Conservation (phyloP, 2,329 filamentous ascomycete species). For the Ophiostoma himal-ulmi region DNA sequence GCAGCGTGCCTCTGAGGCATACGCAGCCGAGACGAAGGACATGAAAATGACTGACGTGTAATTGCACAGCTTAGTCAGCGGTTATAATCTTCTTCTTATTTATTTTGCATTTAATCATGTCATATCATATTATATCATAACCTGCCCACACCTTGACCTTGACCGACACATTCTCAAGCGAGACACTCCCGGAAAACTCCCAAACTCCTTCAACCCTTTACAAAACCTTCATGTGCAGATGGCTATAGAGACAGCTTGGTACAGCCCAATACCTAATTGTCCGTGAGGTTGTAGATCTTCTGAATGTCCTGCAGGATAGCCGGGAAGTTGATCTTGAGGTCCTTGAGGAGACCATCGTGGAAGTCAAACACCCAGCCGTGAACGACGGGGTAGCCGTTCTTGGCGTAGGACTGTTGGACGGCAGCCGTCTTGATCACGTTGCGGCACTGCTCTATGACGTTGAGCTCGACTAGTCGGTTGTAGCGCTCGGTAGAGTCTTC, state of each 20-base stretch:
- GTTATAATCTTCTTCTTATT: background rate
- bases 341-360: conserved; percentile 58
- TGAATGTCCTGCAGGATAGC: conserved; percentile 47
- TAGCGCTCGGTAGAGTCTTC: conserved; percentile 54
- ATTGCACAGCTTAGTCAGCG: background rate
- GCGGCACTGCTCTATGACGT: conserved; percentile 71
- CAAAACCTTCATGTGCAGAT: too few relatives aligned
- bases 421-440: conserved; percentile 73
- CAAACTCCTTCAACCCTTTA: background rate
- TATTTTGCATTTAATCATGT: too few relatives aligned
- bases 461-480: conserved; percentile 72
- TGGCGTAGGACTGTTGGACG: conserved; percentile 64
- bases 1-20: conserved; percentile 19
- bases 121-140: background rate
- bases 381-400: conserved; percentile 61
- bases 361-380: conserved; percentile 71
- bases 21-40: conserved; percentile 17
- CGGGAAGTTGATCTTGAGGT: conserved; percentile 53
- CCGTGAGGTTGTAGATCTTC: conserved; percentile 48
- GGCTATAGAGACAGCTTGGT: too few relatives aligned
- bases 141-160: background rate
- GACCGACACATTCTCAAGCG: too few relatives aligned
- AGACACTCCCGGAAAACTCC: too few relatives aligned
- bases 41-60: conserved; percentile 3
- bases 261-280: background rate